Percentiles rank a stretch among this genome's conserved stretches.
These are phyloP conservation scores for Macadamia integrifolia DNA, from an alignment of 164 flowering plant genomes.

Conservation along the genomic window DNA sequence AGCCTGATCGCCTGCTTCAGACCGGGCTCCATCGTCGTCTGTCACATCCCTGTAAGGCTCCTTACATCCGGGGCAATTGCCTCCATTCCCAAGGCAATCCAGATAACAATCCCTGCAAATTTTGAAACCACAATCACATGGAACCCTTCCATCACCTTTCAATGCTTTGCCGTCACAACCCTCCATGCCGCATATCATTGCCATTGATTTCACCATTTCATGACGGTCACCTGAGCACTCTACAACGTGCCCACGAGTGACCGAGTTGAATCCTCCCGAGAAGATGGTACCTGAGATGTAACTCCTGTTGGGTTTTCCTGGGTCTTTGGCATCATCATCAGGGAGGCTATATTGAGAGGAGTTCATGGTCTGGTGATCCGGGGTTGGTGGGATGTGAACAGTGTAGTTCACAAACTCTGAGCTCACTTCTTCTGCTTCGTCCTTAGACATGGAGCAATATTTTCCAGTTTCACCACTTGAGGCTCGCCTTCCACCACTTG, in stretches of 20 bases:
- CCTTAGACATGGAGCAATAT: conserved; percentile 36
- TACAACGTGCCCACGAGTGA: conserved; percentile 62
- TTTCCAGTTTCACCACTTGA: conserved; percentile 36
- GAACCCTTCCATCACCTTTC: conserved; percentile 17
- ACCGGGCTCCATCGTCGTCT: conserved; percentile 28
- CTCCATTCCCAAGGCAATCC: conserved; percentile 46
- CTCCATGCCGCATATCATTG: conserved; percentile 49
- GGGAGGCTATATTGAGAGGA: conserved; percentile 40
- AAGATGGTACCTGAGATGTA: conserved; percentile 63
- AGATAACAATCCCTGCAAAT: conserved; percentile 68
- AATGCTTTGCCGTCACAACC: conserved; percentile 72
- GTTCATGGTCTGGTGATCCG: conserved; percentile 49
- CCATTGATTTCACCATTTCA: conserved; percentile 11
- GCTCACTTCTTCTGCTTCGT: conserved; percentile 27
- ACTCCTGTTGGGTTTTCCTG: conserved; percentile 25
- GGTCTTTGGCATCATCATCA: conserved; percentile 14
- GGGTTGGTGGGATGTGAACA: conserved; percentile 83
- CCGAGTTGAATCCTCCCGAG: conserved; percentile 77
- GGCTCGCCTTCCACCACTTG: conserved; percentile 8
- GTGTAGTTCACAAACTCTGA: conserved; percentile 64
- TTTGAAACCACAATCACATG: conserved; percentile 73
- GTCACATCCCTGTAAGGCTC: conserved; percentile 43
- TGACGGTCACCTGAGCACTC: conserved; percentile 33
- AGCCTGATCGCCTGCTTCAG: conserved; percentile 64
- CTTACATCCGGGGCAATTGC: conserved; percentile 76